Evolutionary conservation across 1,139 yeast species (phyloP), one percentile per base, ranked within the genome.

Genomic region (Yarrowia galli): DNA sequence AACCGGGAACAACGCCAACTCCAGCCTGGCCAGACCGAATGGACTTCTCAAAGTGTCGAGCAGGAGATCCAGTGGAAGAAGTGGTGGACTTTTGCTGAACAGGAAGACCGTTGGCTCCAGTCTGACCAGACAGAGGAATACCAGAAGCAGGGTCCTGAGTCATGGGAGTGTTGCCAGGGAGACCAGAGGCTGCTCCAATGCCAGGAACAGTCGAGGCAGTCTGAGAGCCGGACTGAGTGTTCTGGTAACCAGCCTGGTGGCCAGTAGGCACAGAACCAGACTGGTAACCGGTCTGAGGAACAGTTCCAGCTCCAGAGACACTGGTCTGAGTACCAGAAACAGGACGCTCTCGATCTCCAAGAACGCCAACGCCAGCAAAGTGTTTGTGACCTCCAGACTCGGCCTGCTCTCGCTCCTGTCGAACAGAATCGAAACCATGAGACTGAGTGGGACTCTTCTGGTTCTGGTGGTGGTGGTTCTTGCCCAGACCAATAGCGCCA

Each of bases 21-120:
- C 56, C 56, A 6, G 60, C 60, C 60, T 53, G 60, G 35, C 56
- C 56, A 16, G 60, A 51, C 15, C 45, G 43, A 22, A 54, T 49
- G 23, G 54, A 28, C n/a, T 18, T 18, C 25, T 49, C 56, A 20
- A 32, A 25, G 40, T 32, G 20, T 9, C 10, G 15, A 32, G 43
- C 42, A 25, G 28, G 28, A 4, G 28, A 25, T 25, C 7, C 42
- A 36, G 40, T 18, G n/a, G 53, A 38, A 9, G 53, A 48, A 10
- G 53, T 35, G 2, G 53, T 36, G 3, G 54, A 48, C 38, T 28
- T 35, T 9, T 15, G n/a, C 25, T 25, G n/a, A 12, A 7, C 46
- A 38, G 61, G 61, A 10, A 54, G 25, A n/a, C 61, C 61, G 28
- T 38, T 54, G 48, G 61, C 46, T 2, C 46, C 61, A 54, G 43